Percentiles rank a stretch among this genome's conserved stretches.
These are phyloP conservation scores for Rhodotorula sp. DNA, from an alignment of 1,284 basidiomycete genomes.

Conservation along the genomic window DNA sequence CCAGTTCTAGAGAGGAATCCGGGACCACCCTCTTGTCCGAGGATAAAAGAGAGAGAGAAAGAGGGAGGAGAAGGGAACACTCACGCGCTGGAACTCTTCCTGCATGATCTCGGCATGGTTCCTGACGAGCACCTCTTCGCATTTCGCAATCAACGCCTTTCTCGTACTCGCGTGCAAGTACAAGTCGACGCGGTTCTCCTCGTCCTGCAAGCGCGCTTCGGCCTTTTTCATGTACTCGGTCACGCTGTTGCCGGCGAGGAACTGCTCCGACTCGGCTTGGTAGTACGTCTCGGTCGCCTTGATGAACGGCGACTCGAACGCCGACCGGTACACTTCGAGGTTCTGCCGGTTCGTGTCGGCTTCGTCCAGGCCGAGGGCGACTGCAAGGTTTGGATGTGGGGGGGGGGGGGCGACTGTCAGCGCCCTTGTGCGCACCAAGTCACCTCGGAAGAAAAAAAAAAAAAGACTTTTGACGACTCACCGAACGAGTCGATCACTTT, in stretches of 20 bases:
- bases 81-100: slow-evolving; percentile 82
- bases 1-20: too few species aligned
- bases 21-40: too few species aligned
- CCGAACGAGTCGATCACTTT: slow-evolving; percentile 91
- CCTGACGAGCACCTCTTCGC: slow-evolving; percentile 88
- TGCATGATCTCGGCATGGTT: slow-evolving; percentile 84
- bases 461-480: slow-evolving; percentile 45
- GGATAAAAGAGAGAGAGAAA: neutral
- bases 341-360: slow-evolving; percentile 85
- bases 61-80: slow-evolving; percentile 4
- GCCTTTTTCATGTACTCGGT: slow-evolving; percentile 98
- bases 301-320: slow-evolving; percentile 88
- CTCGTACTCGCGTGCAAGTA: slow-evolving; percentile 85
- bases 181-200: slow-evolving; percentile 91
- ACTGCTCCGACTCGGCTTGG: slow-evolving; percentile 82
- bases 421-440: neutral
- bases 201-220: slow-evolving; percentile 85
- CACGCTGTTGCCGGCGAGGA: slow-evolving; percentile 84
- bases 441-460: neutral
- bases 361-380: slow-evolving; percentile 91
- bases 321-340: slow-evolving; percentile 89
- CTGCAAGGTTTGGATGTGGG: slow-evolving; percentile 48
- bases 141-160: slow-evolving; percentile 80
- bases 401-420: neutral
- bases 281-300: slow-evolving; percentile 87